Base-by-base conservation (phyloP, 164 flowering plant species). In the Aristolochia californica region DNA sequence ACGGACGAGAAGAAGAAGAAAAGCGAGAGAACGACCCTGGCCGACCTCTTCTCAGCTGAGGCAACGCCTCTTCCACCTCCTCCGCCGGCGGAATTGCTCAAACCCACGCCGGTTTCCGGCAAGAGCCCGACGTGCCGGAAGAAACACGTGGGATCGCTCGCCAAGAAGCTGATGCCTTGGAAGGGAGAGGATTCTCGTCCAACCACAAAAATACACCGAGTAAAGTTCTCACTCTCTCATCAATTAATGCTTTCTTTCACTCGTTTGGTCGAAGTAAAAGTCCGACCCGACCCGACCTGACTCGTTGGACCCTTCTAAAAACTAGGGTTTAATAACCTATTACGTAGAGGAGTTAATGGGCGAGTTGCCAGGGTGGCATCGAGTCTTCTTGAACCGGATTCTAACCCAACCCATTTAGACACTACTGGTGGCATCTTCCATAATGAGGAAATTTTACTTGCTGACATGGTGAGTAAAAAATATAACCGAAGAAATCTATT, bases 21-120 rank as follows among this genome's bases (percentile, higher is more conserved):
- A 17, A 55, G 55, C 8, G 30, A 25, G 45, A 81, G 87, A 60
- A 78, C 68, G 13, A 85, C 93, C 2, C 73, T 85, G 5, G 88
- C 88, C 3, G 93, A 85, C 40, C 74, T 85, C 53, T 81, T 85
- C 69, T 64, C 61, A 4, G 83, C 77, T 0, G 87, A 85, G 49
- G 69, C 15, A 74, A 58, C 13, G 40, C 13, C 13, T 28, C 38
- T 22, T 7, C 26, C 7, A 25, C 30, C 12, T 8, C 8, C 18
- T 15, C 28, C 30, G 61, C 56, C 17, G 48, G 16, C 11, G 53
- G 55, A 44, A 22, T 13, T 58, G 7, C 51, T 12, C 5, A 43
- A 17, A 17, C 17, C 5, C 26, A 1, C 22, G 21, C 0, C 23
- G 12, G 62, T 48, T 8, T 21, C 48, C 20, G 45, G 16, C 17